Evolutionary conservation across 345 rosid species (phyloP).

Genomic region (Litchi chinensis): DNA sequence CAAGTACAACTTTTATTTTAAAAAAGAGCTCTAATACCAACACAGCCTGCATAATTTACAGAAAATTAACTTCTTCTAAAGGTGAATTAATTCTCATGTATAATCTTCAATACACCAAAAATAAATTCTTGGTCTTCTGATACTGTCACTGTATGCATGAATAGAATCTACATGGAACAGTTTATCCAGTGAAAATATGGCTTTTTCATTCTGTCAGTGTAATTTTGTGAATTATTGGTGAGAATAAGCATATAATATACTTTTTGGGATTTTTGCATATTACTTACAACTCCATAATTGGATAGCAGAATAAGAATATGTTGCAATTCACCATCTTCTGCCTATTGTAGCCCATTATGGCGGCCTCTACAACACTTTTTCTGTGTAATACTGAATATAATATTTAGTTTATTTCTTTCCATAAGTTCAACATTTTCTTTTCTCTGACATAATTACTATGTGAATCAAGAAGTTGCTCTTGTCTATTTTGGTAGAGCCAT

Average conservation of each 20-base stretch:
- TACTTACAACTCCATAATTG: neutral
- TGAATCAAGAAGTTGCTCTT: neutral
- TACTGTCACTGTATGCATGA: too few species aligned
- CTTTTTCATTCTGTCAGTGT: neutral
- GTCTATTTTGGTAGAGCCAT: neutral
- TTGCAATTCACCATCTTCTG: neutral
- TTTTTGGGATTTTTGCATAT: neutral
- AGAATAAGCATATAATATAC: too few species aligned
- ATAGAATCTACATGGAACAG: neutral
- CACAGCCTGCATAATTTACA: too few species aligned
- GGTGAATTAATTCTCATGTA: too few species aligned
- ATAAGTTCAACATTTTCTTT: neutral
- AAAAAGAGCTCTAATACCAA: too few species aligned
- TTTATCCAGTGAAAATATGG: neutral
- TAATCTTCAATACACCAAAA: too few species aligned
- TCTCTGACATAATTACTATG: neutral
- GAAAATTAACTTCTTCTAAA: too few species aligned
- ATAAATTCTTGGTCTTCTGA: too few species aligned
- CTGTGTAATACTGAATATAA: neutral
- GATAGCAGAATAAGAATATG: neutral
- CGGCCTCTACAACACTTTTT: too few species aligned
- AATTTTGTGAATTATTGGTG: too few species aligned
- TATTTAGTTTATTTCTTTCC: neutral
- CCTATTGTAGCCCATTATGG: too few species aligned
- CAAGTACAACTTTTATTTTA: neutral